phyloP scores from a whole-genome alignment of 2,329 filamentous ascomycete genomes.

The Ophiocordyceps camponoti-saundersi region DNA sequence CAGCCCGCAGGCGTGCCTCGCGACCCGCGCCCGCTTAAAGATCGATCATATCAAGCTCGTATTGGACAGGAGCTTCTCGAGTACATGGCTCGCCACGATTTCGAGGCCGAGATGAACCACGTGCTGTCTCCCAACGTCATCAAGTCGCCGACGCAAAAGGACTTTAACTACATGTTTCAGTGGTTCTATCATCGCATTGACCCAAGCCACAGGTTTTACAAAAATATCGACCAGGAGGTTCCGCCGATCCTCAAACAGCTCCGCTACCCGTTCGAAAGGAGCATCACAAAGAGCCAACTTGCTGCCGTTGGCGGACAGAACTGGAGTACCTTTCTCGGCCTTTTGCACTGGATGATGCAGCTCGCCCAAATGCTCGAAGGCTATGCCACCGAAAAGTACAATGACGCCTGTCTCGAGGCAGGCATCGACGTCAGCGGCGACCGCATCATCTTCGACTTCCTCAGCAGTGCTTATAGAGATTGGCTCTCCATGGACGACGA shows the following conservation, averaged over 20 bases:
- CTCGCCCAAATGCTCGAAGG: conserved; percentile 84
- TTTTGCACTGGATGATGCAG: conserved; percentile 99
- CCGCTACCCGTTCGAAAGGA: conserved; percentile 86
- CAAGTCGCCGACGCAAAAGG: conserved; percentile 90
- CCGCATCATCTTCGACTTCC: conserved; percentile 84
- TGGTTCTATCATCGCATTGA: conserved; percentile 96
- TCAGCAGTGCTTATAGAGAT: conserved; percentile 78
- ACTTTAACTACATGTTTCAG: conserved; percentile 96
- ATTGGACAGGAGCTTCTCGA: conserved; percentile 85
- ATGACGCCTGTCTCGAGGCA: conserved; percentile 75
- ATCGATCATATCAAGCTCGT: conserved; percentile 60
- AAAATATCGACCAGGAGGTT: conserved; percentile 89
- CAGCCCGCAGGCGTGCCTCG: conserved; percentile 65
- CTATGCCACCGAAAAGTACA: conserved; percentile 62
- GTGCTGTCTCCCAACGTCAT: conserved; percentile 79
- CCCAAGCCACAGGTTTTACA: conserved; percentile 81
- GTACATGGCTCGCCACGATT: conserved; percentile 84
- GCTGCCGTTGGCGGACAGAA: conserved; percentile 91
- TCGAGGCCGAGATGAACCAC: conserved; percentile 96
- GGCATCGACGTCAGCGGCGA: conserved; percentile 80
- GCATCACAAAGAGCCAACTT: conserved; percentile 91
- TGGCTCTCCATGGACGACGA: conserved; percentile 91
- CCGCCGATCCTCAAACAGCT: conserved; percentile 84
- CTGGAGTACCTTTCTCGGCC: conserved; percentile 84
- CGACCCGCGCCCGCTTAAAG: conserved; percentile 74